Conservation (phyloP, 768 basidiomycete species). For the Rhizopogon sp. region DNA sequence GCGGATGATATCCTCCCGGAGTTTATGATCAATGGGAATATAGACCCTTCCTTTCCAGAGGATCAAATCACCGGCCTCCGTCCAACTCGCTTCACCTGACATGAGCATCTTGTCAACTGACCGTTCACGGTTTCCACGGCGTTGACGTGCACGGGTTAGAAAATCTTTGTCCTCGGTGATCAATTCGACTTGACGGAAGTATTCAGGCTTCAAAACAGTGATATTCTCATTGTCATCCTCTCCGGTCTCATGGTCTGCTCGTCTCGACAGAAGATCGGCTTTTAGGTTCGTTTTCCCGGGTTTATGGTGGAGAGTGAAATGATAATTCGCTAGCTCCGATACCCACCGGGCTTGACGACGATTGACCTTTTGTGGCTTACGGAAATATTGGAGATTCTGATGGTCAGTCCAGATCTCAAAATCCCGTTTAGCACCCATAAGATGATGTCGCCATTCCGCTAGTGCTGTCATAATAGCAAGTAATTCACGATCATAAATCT, state of each 20-base stretch:
- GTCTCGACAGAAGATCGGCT: conserved; percentile 23
- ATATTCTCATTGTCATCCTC: conserved; percentile 16
- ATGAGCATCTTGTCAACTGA: too few relatives aligned
- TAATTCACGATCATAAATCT: conserved; percentile 42
- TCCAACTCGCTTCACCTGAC: not conserved
- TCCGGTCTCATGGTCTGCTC: conserved; percentile 15
- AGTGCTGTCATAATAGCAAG: conserved; percentile 39
- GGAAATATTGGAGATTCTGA: conserved; percentile 41
- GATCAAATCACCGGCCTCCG: not conserved
- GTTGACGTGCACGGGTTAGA: not conserved
- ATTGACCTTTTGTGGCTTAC: conserved; percentile 32
- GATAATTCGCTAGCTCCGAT: conserved; percentile 27
- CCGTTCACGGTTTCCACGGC: too few relatives aligned
- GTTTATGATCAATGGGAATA: conserved; percentile 12
- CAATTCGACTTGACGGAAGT: not conserved
- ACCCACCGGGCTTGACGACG: conserved; percentile 40
- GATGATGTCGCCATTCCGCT: conserved; percentile 23
- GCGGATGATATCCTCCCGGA: conserved; percentile 9
- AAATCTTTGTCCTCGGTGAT: not conserved
- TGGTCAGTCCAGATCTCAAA: not conserved
- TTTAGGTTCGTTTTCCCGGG: conserved; percentile 21
- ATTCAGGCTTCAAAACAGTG: conserved; percentile 9
- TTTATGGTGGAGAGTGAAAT: conserved; percentile 26
- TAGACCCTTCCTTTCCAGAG: conserved; percentile 13
- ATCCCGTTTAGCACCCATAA: not conserved